Evolutionary conservation across 2,329 filamentous ascomycete genomes (phyloP), one percentile per base, ranked within the genome.

Genomic region (Penicillium sp.): DNA sequence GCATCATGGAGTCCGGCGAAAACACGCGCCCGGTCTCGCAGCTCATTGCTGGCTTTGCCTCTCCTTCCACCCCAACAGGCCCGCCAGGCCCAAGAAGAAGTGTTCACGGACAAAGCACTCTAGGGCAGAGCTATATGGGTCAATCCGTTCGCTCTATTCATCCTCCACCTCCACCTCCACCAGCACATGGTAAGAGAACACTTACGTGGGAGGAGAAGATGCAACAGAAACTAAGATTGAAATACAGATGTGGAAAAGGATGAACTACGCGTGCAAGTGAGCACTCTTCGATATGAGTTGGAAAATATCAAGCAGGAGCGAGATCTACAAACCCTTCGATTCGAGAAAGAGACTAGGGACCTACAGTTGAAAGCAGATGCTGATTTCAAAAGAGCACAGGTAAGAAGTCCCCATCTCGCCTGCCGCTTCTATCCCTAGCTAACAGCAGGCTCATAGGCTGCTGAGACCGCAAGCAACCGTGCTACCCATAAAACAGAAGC

Each of bases 231-330:
- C 51, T 68, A 14, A 69, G 47, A 21, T 14, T 7, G 16, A 31
- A 13, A 9, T 55, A 1, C 48, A 78, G 75, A 78, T 63, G 62
- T 69, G 13, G 75, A 76, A 53, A 88, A 85, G 58, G 93, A 98
- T 68, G 89, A 93, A 62, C 82, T 98, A 26, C 93, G 93, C 69
- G 91, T 93, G 2, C 91, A 97, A 74, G 81, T 98, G 43, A 95
- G 93, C 60, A 90, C 91, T 0, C 79, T 97, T 50, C 88, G 88
- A 60, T 99, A 97, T 77, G 91, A 93, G 57, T 82, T 96, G 63
- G 90, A 92, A 68, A 93, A 90, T 19, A 79, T 90, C 52, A 93
- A 93, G 67, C 91, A 96, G 65, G 93, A 98, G 69, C 88, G 90
- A 65, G 91, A 96, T 56, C 84, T 97, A 67, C 80, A 87, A 48